Conservation (phyloP, 2,329 filamentous ascomycete species). For the Rutstroemia sp. region DNA sequence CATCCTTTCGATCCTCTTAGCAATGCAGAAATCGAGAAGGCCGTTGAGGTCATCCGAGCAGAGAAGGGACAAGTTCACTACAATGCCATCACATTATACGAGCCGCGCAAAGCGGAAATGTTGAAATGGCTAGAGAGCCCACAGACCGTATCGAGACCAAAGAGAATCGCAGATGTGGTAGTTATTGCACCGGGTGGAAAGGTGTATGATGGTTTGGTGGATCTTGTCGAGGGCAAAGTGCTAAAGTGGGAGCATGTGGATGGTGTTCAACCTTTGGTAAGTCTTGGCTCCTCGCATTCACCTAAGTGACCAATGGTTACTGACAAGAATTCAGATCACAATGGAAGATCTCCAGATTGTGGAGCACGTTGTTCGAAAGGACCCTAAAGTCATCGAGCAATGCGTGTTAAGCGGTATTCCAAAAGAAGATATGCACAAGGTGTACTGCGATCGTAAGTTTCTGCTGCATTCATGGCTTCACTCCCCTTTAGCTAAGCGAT, state of each 20-base stretch:
- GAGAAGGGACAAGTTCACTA: slow-evolving; percentile 68
- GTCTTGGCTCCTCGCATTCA: slow-evolving; percentile 18
- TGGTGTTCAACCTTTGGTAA: slow-evolving; percentile 72
- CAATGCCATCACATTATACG: slow-evolving; percentile 78
- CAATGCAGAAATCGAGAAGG: slow-evolving; percentile 63
- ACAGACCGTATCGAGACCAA: slow-evolving; percentile 51
- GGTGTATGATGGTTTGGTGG: slow-evolving; percentile 75
- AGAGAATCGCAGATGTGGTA: slow-evolving; percentile 73
- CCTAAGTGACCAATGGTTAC: neutral
- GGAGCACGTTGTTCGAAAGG: slow-evolving; percentile 66
- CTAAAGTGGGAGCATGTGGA: slow-evolving; percentile 67
- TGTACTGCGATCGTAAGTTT: slow-evolving; percentile 76
- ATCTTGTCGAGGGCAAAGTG: slow-evolving; percentile 60
- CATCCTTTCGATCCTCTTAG: slow-evolving; percentile 77
- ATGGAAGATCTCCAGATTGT: slow-evolving; percentile 84
- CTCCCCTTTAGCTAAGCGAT: slow-evolving; percentile 14
- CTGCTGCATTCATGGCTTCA: neutral
- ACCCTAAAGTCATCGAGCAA: slow-evolving; percentile 84
- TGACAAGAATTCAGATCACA: slow-evolving; percentile 54
- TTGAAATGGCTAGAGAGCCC: slow-evolving; percentile 67
- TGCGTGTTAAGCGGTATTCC: slow-evolving; percentile 77
- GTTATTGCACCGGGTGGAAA: slow-evolving; percentile 72
- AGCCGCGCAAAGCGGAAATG: slow-evolving; percentile 83
- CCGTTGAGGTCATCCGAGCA: slow-evolving; percentile 60
- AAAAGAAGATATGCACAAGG: slow-evolving; percentile 81